phyloP scores from a whole-genome alignment of 2,329 filamentous ascomycete genomes.

The Cordyceps tenuipes region DNA sequence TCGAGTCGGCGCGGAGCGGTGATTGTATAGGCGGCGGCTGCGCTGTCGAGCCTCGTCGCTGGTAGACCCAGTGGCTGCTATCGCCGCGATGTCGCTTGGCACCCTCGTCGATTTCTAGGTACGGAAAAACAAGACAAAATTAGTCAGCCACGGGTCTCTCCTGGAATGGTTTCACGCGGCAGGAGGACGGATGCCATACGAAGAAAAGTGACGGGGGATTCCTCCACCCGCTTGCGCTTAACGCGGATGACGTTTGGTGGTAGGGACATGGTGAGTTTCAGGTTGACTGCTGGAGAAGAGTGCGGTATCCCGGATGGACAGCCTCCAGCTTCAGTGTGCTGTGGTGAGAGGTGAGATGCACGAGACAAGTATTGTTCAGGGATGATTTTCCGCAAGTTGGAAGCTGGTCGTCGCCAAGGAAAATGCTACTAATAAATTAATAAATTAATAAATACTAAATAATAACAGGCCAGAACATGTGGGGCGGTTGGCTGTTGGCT shows the following conservation, averaged over 20 bases:
- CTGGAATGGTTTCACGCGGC: not conserved
- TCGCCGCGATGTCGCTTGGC: constrained; percentile 46
- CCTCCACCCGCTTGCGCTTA: constrained; percentile 51
- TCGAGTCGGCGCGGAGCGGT: constrained; percentile 16
- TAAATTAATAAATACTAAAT: no score
- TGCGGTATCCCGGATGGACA: not conserved
- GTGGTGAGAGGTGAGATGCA: not conserved
- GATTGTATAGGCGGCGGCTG: constrained; percentile 18
- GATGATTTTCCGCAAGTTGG: not conserved
- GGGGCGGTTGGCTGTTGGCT: not conserved
- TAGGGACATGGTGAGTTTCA: constrained; percentile 37
- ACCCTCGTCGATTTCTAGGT: constrained; percentile 41
- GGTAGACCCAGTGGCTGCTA: constrained; percentile 44
- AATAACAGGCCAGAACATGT: not conserved
- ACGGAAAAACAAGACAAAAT: not conserved
- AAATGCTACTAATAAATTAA: no score
- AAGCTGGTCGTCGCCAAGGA: not conserved
- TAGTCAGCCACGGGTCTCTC: not conserved
- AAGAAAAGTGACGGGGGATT: constrained; percentile 46
- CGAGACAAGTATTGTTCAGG: not conserved
- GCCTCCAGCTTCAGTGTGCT: not conserved
- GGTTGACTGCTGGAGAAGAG: not conserved
- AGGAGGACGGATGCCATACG: constrained; percentile 30
- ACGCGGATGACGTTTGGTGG: constrained; percentile 52
- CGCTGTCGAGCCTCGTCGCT: constrained; percentile 35